Evolutionary conservation across 257 asterid genomes (phyloP), one percentile per base, ranked within the genome.

Genomic region (Solanum clarkiae): DNA sequence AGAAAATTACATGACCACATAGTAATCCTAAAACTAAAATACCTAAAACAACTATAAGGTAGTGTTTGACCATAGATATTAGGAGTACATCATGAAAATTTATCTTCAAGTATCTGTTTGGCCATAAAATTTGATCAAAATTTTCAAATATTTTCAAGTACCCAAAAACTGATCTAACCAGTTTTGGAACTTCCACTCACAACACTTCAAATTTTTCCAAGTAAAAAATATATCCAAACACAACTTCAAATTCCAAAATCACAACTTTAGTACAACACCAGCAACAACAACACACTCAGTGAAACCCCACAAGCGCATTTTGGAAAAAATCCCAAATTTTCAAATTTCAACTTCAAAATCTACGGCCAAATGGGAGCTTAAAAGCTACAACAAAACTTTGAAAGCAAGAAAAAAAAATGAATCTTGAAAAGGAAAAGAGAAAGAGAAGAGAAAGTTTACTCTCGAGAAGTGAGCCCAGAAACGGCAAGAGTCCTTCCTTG

Each of bases 401-500:
- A 26, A 26, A 56, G 18, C 7, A 44, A 45, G 10, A n/a, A n/a
- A 10, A 72, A 44, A 32, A 66, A 29, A 32, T 2, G 49, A 63
- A 42, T 82, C 26, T 45, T 82, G 47, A 12, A 81, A 81, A 62
- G 36, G 36, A 32, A 20, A 44, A 68, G 57, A 18, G 8, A 59
- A 53, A 45, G 20, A 26, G 10, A 54, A 1, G 32, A 24, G 26
- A 71, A 29, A 49, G 57, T 24, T 86, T 90, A 94, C 97, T 87
- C 91, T 70, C 91, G 63, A 75, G 83, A 80, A 72, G 91, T 87
- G 75, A 83, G 84, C 32, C 98, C 97, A 1, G 92, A 92, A 87
- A 95, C 92, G 5, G 92, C 94, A 45, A 95, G 94, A 69, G 86
- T 87, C 56, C 82, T 92, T 63, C 95, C 93, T 18, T 82, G 86